Base-by-base conservation (phyloP, 2,329 filamentous ascomycete genomes). In the Coniochaeta ligniaria region DNA sequence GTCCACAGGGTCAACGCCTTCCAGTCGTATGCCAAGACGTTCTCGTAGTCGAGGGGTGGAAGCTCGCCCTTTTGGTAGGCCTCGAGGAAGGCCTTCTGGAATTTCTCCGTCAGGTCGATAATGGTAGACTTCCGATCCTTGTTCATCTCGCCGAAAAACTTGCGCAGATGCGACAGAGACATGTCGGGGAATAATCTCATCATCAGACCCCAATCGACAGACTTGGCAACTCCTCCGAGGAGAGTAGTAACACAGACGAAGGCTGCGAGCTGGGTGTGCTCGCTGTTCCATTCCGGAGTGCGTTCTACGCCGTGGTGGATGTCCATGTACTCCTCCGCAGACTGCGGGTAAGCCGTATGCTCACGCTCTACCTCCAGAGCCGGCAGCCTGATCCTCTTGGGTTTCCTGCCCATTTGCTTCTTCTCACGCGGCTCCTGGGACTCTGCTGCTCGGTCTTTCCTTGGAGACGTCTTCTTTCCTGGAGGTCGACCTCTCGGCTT, bases 1-100 rank as follows among this genome's bases (percentile, higher is more conserved):
- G 86, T 81, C 90, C 90, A 94, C 38, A 81, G 77, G 55, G 92
- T 81, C 6, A 93, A 72, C 5, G 71, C 72, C 11, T 77, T 73
- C 89, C 90, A 92, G 68, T 93, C 87, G 62, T 91, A 91, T 1
- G 80, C 79, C 43, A 81, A 71, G 0, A 86, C 78, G 54, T 88
- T 74, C 58, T 89, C 79, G 64, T 83, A 90, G 69, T 91, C 77
- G 22, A 93, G 77, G 1, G 77, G 71, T 1, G 85, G 80, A 1
- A 93, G 65, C 63, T 87, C 80, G 9, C 81, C 81, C 1, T 77
- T 78, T 64, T 86, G 82, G 65, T 92, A 91, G 0, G 89, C 89
- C 55, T 78, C 73, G 6, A 91, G 74, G 65, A 90, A 91, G 8
- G 77, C 79, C 17, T 83, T 76, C 66, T 89, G 86, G 64, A 94